Evolutionary conservation across 73 alveolate genomes (phyloP).

Genomic region (Stentor coeruleus): DNA sequence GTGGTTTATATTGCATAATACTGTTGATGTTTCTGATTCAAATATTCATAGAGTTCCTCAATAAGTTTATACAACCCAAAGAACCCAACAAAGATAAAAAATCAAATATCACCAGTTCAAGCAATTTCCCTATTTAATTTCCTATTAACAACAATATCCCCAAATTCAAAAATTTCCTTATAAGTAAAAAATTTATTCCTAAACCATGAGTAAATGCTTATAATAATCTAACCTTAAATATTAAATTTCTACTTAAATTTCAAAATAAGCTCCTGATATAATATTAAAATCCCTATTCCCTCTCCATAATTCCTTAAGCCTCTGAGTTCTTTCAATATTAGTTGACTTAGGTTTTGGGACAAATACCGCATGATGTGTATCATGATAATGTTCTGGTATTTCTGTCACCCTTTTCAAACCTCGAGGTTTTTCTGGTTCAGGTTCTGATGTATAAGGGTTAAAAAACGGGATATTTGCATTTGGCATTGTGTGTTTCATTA

Average conservation of each 20-base stretch:
- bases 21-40: no score
- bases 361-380: not conserved
- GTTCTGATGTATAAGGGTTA: not conserved
- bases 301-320: constrained; percentile 10
- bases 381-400: not conserved
- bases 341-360: not conserved
- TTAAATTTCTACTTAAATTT: not conserved
- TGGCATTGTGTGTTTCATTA: not conserved
- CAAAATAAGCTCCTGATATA: constrained; percentile 7
- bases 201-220: no score
- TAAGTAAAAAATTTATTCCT: no score
- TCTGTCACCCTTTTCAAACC: not conserved
- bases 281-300: not conserved
- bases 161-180: no score
- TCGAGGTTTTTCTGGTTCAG: not conserved
- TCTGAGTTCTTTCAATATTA: not conserved
- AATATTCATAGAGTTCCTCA: no score
- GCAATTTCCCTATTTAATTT: no score
- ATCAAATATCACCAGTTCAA: no score
- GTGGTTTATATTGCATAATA: no score
- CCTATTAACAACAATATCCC: no score
- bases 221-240: no score
- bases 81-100: no score
- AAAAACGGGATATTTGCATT: not conserved
- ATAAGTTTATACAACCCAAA: no score